A percentile compares a stretch with the other conserved stretches of the same genome.
These are phyloP conservation scores for Tilletia indica DNA, from an alignment of 1,284 basidiomycete genomes.

Conservation along the genomic window DNA sequence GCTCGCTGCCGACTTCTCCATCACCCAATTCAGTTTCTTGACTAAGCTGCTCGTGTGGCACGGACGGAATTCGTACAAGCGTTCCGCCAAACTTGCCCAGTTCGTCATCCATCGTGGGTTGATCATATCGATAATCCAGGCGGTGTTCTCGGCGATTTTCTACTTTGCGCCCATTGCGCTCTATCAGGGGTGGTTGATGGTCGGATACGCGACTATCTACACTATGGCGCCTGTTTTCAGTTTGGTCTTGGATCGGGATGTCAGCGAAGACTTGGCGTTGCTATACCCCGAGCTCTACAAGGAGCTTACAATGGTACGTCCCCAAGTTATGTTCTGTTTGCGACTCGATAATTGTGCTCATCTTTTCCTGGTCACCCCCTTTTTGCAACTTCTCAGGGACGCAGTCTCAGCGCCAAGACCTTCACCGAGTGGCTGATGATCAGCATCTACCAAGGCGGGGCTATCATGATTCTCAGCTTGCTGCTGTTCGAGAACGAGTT, in stretches of 20 bases:
- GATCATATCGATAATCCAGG: conserved; percentile 89
- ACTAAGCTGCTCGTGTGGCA: conserved; percentile 96
- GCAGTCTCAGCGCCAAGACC: conserved; percentile 85
- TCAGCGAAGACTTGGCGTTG: conserved; percentile 90
- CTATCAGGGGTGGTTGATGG: conserved; percentile 97
- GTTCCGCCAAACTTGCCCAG: conserved; percentile 93
- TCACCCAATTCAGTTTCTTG: conserved; percentile 90
- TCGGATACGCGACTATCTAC: conserved; percentile 94
- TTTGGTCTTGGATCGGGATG: conserved; percentile 89
- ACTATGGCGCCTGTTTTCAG: conserved; percentile 99
- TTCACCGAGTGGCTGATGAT: conserved; percentile 99
- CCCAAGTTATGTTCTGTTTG: too few relatives aligned
- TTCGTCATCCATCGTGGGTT: conserved; percentile 94
- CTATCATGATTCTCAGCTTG: conserved; percentile 97
- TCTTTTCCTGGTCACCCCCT: background rate
- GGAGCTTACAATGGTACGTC: conserved; percentile 82
- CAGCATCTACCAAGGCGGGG: conserved; percentile 94
- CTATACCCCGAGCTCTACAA: conserved; percentile 98
- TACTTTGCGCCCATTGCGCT: conserved; percentile 98
- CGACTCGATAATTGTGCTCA: background rate
- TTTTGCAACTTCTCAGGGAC: conserved; percentile 30
- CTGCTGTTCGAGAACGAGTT: conserved; percentile 97
- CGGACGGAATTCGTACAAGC: conserved; percentile 95
- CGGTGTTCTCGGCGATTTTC: conserved; percentile 92
- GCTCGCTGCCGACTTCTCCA: conserved; percentile 93